Evolutionary conservation across 2,329 filamentous ascomycete genomes (phyloP).

Genomic region (Grosmannia penicillata): DNA sequence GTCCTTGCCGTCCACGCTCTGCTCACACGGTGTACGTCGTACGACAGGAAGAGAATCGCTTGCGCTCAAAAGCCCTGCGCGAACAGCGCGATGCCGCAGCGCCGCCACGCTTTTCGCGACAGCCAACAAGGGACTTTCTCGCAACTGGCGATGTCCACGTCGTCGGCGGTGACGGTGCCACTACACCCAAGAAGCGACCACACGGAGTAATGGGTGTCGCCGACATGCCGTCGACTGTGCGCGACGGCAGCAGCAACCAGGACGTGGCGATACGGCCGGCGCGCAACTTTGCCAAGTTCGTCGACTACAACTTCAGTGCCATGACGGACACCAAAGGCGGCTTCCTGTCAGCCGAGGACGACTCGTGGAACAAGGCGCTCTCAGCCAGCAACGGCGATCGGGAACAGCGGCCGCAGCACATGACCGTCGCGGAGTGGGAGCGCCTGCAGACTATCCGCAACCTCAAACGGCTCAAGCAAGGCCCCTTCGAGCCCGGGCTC

Average conservation of each 20-base stretch:
- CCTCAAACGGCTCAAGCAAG: conserved; percentile 57
- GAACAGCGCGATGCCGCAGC: conserved; percentile 53
- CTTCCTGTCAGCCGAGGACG: conserved; percentile 80
- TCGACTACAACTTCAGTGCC: conserved; percentile 95
- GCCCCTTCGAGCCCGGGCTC: conserved; percentile 81
- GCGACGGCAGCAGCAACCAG: conserved; percentile 45
- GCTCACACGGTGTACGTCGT: neutral
- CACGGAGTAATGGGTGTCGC: conserved; percentile 46
- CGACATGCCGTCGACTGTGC: conserved; percentile 40
- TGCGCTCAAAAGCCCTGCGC: conserved; percentile 77
- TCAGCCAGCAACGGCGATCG: conserved; percentile 22
- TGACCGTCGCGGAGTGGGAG: conserved; percentile 90
- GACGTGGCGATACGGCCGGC: conserved; percentile 50
- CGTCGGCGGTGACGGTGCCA: conserved; percentile 22
- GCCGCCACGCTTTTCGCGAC: no score
- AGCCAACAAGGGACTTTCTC: conserved; percentile 62
- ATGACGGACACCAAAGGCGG: conserved; percentile 98
- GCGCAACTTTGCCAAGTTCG: conserved; percentile 81
- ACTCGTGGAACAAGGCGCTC: conserved; percentile 76
- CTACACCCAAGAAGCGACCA: conserved; percentile 42
- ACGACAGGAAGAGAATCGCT: conserved; percentile 64
- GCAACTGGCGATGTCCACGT: conserved; percentile 49
- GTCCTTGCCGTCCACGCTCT: no score
- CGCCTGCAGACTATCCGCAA: conserved; percentile 59
- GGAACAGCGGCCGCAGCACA: conserved; percentile 60